These are phyloP conservation scores for Penicillium robsamsonii DNA, from an alignment of 495 filamentous ascomycete species.

Conservation along the genomic window DNA sequence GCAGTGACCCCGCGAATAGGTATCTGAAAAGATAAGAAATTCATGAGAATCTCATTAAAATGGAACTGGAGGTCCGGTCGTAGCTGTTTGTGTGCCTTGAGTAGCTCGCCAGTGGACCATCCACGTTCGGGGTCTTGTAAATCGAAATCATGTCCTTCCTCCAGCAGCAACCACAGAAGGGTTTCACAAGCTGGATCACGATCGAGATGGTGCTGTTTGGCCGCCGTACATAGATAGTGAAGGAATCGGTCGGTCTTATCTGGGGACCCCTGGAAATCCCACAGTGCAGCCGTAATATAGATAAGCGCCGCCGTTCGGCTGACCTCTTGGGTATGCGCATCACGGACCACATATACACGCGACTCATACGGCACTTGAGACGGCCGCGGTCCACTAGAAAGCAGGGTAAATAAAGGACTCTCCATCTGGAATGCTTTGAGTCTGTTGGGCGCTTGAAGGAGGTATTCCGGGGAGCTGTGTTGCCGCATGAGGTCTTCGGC, in stretches of 20 bases:
- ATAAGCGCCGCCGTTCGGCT: slow-evolving; percentile 43
- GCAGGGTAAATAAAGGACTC: slow-evolving; percentile 39
- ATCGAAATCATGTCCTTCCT: slow-evolving; percentile 39
- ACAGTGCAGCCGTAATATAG: slow-evolving; percentile 41
- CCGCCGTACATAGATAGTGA: slow-evolving; percentile 23
- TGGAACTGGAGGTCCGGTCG: slow-evolving; percentile 43
- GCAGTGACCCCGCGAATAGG: slow-evolving; percentile 35
- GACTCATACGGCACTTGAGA: slow-evolving; percentile 39
- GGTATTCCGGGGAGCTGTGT: slow-evolving; percentile 31
- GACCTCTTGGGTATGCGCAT: slow-evolving; percentile 37
- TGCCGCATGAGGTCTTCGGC: slow-evolving; percentile 37
- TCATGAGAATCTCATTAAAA: slow-evolving; percentile 46
- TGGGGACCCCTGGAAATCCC: slow-evolving; percentile 37
- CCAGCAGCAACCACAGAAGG: slow-evolving; percentile 43
- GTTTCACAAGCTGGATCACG: slow-evolving; percentile 43
- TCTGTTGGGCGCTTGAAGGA: slow-evolving; percentile 31
- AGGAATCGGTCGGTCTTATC: slow-evolving; percentile 39
- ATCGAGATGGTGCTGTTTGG: slow-evolving; percentile 37
- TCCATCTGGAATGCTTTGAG: slow-evolving; percentile 39
- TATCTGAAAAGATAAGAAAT: slow-evolving; percentile 32
- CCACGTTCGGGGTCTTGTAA: slow-evolving; percentile 39
- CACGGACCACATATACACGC: slow-evolving; percentile 41
- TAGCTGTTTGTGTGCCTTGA: slow-evolving; percentile 38
- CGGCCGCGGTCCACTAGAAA: slow-evolving; percentile 47
- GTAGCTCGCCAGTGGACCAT: slow-evolving; percentile 42